Base-by-base conservation (phyloP, 345 rosid genomes). In the Physaria fendleri region DNA sequence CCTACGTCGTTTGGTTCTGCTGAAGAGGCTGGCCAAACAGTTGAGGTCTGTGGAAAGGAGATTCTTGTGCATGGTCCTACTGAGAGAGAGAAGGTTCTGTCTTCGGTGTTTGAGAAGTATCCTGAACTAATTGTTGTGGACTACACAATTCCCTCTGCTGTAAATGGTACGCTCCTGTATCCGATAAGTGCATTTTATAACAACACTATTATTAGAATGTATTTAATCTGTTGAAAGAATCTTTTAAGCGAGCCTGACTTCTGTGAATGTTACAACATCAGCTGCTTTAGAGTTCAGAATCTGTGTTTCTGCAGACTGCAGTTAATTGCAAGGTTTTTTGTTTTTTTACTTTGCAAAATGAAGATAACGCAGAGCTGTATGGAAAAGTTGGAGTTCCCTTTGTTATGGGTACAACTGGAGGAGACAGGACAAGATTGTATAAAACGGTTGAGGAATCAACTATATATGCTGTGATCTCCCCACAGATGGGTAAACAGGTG, bases 401-500 rank as follows among this genome's bases (percentile, higher is more conserved):
- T 60, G 96, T 91, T 2, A 78, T 88, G 85, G 98, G 98, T 69
- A 91, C 98, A 44, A 91, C 96, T 7, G 96, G 96, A 43, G 98
- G 98, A 68, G 95, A 91, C 44, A 74, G 95, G 65, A 73, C 75
- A 50, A 68, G 0, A 9, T 68, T 91, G 32, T 81, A 79, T 51
- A 78, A 79, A 76, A 82, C 86, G 33, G 95, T 91, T 6, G 77
- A 82, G 52, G 80, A 79, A 32, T 68, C 96, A 4, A 82, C 78
- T 46, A 64, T 77, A 28, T 91, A 84, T 76, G 95, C 98, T 51
- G 90, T 91, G 40, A 85, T 91, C 43, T 91, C 98, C 11, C 98
- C 92, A 10, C 96, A 91, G 74, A 91, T 91, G 98, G 98, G 96
- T 56, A 91, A 91, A 34, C 96, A 85, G 81, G 94, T 90, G 49